Percentiles rank a stretch among this genome's conserved stretches.
These are phyloP conservation scores for Fusarium fujikuroi DNA, from an alignment of 2,329 filamentous ascomycete genomes.

Conservation along the genomic window DNA sequence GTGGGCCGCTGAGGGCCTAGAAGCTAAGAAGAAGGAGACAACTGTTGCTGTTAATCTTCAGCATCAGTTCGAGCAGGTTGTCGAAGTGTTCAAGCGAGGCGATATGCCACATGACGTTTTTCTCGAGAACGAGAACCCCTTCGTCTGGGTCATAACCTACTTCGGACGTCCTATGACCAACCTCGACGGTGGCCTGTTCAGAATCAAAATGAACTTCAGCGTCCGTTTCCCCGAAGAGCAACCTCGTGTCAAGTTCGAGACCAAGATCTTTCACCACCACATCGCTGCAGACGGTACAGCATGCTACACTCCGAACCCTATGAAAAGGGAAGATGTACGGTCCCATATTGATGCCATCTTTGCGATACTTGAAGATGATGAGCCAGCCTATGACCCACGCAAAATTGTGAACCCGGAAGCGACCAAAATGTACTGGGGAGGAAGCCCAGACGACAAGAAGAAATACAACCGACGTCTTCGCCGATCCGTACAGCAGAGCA, in stretches of 20 bases:
- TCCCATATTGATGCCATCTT: constrained; percentile 88
- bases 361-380: constrained; percentile 84
- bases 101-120: constrained; percentile 80
- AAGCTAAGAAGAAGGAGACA: constrained; percentile 71
- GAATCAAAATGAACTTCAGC: constrained; percentile 81
- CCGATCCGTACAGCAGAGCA: constrained; percentile 76
- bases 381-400: constrained; percentile 88
- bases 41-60: constrained; percentile 84
- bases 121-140: constrained; percentile 84
- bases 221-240: constrained; percentile 89
- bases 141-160: constrained; percentile 88
- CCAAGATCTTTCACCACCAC: constrained; percentile 86
- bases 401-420: constrained; percentile 89
- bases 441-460: constrained; percentile 77
- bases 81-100: constrained; percentile 76
- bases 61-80: constrained; percentile 85
- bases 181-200: constrained; percentile 90
- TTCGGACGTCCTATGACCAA: constrained; percentile 94
- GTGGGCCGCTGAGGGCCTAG: constrained; percentile 78
- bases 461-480: constrained; percentile 84
- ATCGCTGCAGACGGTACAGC: constrained; percentile 83
- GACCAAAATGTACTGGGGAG: constrained; percentile 87
- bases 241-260: constrained; percentile 83
- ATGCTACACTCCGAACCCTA: constrained; percentile 77
- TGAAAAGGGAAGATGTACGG: constrained; percentile 77